Conservation (phyloP, 139 green algal genomes). For the Coelastrella sp. region DNA sequence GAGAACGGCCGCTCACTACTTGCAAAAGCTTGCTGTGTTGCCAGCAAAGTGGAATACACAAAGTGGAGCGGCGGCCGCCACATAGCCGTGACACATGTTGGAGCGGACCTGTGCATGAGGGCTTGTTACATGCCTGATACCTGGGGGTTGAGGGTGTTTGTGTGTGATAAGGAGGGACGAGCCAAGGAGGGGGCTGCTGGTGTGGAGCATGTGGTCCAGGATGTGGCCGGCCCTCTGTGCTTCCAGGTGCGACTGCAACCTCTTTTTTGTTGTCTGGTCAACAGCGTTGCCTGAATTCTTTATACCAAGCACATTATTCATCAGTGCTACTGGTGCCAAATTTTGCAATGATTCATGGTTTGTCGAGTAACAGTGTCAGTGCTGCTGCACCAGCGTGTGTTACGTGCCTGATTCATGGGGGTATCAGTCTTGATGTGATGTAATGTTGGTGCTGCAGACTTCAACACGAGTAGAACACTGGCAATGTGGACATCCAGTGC, state of each 20-base stretch:
- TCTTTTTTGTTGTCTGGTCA: too few relatives aligned
- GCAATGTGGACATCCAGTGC: too few relatives aligned
- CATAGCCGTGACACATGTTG: slow-evolving; percentile 53
- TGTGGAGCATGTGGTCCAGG: slow-evolving; percentile 36
- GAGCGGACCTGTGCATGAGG: slow-evolving; percentile 58
- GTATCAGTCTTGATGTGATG: too few relatives aligned
- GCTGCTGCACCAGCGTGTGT: slow-evolving; percentile 54
- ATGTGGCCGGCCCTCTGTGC: slow-evolving; percentile 62
- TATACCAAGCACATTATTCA: too few relatives aligned
- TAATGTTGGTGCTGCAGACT: too few relatives aligned
- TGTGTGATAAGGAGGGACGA: slow-evolving; percentile 13
- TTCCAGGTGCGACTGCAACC: slow-evolving; percentile 62
- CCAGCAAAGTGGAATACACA: slow-evolving; percentile 52
- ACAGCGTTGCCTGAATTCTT: too few relatives aligned
- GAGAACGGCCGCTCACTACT: slow-evolving; percentile 59
- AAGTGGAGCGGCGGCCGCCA: slow-evolving; percentile 53
- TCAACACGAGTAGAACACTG: too few relatives aligned
- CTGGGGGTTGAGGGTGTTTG: slow-evolving; percentile 53
- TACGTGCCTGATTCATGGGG: slow-evolving; percentile 59
- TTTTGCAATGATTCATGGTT: too few relatives aligned
- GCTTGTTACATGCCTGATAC: slow-evolving; percentile 58
- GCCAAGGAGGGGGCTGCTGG: slow-evolving; percentile 4
- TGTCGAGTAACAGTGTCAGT: too few relatives aligned
- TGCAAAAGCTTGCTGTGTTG: slow-evolving; percentile 53
- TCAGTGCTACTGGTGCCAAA: too few relatives aligned